A percentile compares a stretch with the other conserved stretches of the same genome.
These are phyloP conservation scores for Talaromyces thailandensis DNA, from an alignment of 495 filamentous ascomycete species.

Conservation along the genomic window DNA sequence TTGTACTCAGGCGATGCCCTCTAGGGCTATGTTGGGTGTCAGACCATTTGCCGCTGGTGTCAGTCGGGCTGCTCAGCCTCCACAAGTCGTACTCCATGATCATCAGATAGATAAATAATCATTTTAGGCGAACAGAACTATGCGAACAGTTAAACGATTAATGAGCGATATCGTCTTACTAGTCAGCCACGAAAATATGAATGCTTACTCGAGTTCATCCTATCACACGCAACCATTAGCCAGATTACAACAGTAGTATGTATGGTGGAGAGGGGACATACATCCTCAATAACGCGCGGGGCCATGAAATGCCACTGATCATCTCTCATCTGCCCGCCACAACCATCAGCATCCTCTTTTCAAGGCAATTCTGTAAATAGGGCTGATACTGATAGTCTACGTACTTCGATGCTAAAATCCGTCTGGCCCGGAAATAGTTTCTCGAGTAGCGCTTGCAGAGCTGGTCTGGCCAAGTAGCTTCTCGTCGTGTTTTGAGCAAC, in stretches of 20 bases:
- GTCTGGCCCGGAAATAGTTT: constrained; percentile 21
- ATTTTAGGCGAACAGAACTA: neutral
- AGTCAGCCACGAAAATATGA: neutral
- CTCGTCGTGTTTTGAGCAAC: constrained; percentile 5
- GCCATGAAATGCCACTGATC: constrained; percentile 7
- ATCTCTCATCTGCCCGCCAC: constrained; percentile 2
- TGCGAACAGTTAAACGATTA: neutral
- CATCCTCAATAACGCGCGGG: neutral
- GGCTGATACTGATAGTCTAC: neutral
- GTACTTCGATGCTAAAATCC: constrained; percentile 1
- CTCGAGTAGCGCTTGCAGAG: constrained; percentile 22
- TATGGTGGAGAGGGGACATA: neutral
- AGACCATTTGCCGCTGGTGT: neutral
- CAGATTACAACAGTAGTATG: neutral
- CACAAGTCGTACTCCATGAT: neutral
- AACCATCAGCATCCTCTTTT: neutral
- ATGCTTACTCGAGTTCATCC: constrained; percentile 3
- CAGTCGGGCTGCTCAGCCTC: neutral
- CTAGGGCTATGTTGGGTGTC: neutral
- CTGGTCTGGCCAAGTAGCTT: constrained; percentile 21
- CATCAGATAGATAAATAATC: neutral
- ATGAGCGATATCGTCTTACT: neutral
- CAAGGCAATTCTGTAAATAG: neutral
- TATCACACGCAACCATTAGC: neutral
- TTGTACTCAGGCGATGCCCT: neutral